Percentiles rank a stretch among this genome's conserved stretches.
Evolutionary conservation across 139 green algal species (phyloP).

Genomic region (Monoraphidium neglectum): DNA sequence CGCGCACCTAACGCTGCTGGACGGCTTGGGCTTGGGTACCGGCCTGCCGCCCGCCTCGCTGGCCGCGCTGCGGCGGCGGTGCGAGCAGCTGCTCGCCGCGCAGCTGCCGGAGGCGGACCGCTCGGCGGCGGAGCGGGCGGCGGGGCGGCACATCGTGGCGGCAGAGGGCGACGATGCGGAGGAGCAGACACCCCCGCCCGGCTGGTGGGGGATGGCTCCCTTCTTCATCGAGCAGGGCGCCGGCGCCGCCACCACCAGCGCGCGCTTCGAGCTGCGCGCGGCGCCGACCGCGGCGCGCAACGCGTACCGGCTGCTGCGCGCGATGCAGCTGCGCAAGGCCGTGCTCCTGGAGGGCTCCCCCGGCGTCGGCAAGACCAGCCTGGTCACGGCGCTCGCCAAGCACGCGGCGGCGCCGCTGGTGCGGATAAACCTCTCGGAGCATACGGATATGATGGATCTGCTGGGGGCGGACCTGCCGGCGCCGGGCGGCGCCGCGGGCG

Average conservation of each 20-base stretch:
- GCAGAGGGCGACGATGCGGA: not conserved
- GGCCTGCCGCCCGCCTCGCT: conserved; percentile 54
- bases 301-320: conserved; percentile 87
- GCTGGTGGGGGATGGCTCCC: conserved; percentile 74
- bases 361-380: conserved; percentile 96
- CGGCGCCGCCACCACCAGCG: conserved; percentile 9
- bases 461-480: conserved; percentile 95
- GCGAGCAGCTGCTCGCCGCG: conserved; percentile 52
- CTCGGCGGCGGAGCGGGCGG: not conserved
- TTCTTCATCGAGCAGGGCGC: conserved; percentile 67
- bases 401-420: conserved; percentile 71
- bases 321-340: conserved; percentile 84
- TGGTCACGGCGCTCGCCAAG: conserved; percentile 86
- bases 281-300: conserved; percentile 91
- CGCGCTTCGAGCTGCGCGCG: conserved; percentile 75
- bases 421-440: conserved; percentile 96
- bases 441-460: conserved; percentile 99
- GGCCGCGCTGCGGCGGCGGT: conserved; percentile 47
- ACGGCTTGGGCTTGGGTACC: conserved; percentile 89
- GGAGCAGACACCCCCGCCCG: not conserved
- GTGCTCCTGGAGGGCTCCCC: conserved; percentile 96
- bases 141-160: conserved; percentile 6
- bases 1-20: conserved; percentile 88
- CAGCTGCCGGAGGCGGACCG: conserved; percentile 51
- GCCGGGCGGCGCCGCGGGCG: conserved; percentile 73